Evolutionary conservation across 2,329 filamentous ascomycete genomes (phyloP), one percentile per base, ranked within the genome.

Genomic region (Zymoseptoria passerinii): DNA sequence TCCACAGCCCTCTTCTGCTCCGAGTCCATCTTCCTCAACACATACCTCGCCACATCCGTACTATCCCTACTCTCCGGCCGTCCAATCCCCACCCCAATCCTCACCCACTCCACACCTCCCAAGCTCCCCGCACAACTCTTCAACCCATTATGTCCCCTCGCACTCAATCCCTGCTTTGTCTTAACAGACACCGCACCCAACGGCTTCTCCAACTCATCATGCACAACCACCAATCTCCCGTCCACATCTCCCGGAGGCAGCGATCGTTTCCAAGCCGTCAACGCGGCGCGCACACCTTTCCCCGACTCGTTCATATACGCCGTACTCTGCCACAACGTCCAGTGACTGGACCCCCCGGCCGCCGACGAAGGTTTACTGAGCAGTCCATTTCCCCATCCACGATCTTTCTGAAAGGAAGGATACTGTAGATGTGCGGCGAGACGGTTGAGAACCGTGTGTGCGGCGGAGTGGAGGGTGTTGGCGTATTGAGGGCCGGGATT

Each of bases 241-340:
- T 72, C 70, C 19, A 61, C 58, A 57, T 67, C 58, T 27, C 76
- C 13, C 77, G 65, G 76, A 2, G 61, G 40, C 63, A 63, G 66
- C 13, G 50, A 58, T 28, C 61, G 63, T 4, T 59, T 58, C 74
- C 60, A 84, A n/a, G 82, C 76, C 48, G 78, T 79, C 78, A 87
- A 91, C 1, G 86, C 84, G 2, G 78, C 78, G 3, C 82, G 77
- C 0, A 96, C 81, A 60, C 86, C 88, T 0, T 80, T 78, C 0
- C 94, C 94, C 1, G 85, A 89, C 4, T 87, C 76, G 71, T 97
- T 99, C 94, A 99, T 97, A 35, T 86, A 75, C 0, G 83, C 83
- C 0, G 87, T 84, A 29, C 85, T 90, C 71, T 94, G 86, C 74
- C 89, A 85, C 16, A 95, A 78, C 1, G 83, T 87, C 82, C 73